Evolutionary conservation across 2,329 filamentous ascomycete species (phyloP).

Genomic region (Clarireedia homoeocarpa): DNA sequence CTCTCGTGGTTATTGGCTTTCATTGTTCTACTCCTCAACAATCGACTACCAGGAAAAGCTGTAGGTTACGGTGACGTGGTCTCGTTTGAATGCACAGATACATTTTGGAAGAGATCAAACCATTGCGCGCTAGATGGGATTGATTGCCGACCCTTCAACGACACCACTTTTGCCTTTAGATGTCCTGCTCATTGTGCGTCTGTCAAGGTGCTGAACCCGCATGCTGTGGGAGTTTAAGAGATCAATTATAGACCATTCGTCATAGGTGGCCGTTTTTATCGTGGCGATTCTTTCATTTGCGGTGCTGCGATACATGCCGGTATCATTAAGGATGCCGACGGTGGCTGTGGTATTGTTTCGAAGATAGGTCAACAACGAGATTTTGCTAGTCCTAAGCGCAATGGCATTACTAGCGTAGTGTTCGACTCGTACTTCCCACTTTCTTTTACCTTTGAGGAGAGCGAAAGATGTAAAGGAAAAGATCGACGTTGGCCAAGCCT

Average conservation of each 20-base stretch:
- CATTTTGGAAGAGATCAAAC: slow-evolving; percentile 66
- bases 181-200: slow-evolving; percentile 66
- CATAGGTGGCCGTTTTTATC: slow-evolving; percentile 69
- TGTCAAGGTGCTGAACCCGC: slow-evolving; percentile 59
- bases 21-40: slow-evolving; percentile 55
- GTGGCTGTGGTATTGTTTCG: slow-evolving; percentile 75
- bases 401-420: slow-evolving; percentile 67
- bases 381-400: slow-evolving; percentile 54
- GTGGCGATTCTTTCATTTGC: slow-evolving; percentile 88
- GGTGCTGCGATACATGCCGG: slow-evolving; percentile 78
- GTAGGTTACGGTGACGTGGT: too few species aligned
- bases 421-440: slow-evolving; percentile 90
- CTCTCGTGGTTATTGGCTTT: slow-evolving; percentile 61
- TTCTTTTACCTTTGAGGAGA: slow-evolving; percentile 69
- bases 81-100: slow-evolving; percentile 52
- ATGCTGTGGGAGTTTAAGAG: slow-evolving; percentile 65
- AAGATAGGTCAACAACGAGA: slow-evolving; percentile 60
- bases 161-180: slow-evolving; percentile 61
- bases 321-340: slow-evolving; percentile 59
- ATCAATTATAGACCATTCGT: slow-evolving; percentile 56
- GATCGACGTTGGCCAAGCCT: slow-evolving; percentile 83
- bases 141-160: slow-evolving; percentile 67
- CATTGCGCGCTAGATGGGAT: slow-evolving; percentile 67
- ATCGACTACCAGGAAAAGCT: slow-evolving; percentile 54
- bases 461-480: slow-evolving; percentile 57